phyloP scores from a whole-genome alignment of 345 rosid species.

The Syzygium jambos region DNA sequence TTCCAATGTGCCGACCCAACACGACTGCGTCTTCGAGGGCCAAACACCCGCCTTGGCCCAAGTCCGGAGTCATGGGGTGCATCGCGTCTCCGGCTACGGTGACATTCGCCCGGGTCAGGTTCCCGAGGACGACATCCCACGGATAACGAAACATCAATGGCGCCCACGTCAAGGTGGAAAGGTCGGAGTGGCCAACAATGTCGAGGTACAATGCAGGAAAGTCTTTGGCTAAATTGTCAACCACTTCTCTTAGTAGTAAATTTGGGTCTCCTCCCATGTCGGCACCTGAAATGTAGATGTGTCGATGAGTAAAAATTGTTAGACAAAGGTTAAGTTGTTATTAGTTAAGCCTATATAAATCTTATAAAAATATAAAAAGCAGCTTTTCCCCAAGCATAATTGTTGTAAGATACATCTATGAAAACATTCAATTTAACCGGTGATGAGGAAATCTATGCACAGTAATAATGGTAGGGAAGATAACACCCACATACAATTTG shows the following conservation, averaged over 20 bases:
- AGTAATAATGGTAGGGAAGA: not conserved
- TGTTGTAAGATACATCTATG: not conserved
- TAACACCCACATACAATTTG: not conserved
- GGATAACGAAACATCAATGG: conserved; percentile 23
- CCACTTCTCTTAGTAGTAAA: conserved; percentile 9
- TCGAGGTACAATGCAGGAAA: conserved; percentile 18
- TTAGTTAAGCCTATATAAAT: not conserved
- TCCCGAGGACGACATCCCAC: conserved; percentile 25
- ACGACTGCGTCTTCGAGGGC: conserved; percentile 40
- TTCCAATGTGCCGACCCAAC: conserved; percentile 26
- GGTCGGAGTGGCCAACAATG: conserved; percentile 14
- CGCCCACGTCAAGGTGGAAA: conserved; percentile 17
- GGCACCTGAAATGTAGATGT: not conserved
- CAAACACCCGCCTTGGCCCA: conserved; percentile 34
- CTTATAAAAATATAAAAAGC: not conserved
- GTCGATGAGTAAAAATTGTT: not conserved
- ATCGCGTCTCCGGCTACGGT: conserved; percentile 47
- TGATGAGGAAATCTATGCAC: not conserved
- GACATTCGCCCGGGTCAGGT: conserved; percentile 14
- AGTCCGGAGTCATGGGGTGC: conserved; percentile 47
- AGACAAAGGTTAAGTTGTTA: not conserved
- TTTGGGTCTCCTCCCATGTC: conserved; percentile 4
- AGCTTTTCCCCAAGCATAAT: not conserved
- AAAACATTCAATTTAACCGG: not conserved
- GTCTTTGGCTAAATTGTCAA: conserved; percentile 10